Evolutionary conservation across 2,329 filamentous ascomycete species (phyloP).

Genomic region (Fusarium phyllophilum): DNA sequence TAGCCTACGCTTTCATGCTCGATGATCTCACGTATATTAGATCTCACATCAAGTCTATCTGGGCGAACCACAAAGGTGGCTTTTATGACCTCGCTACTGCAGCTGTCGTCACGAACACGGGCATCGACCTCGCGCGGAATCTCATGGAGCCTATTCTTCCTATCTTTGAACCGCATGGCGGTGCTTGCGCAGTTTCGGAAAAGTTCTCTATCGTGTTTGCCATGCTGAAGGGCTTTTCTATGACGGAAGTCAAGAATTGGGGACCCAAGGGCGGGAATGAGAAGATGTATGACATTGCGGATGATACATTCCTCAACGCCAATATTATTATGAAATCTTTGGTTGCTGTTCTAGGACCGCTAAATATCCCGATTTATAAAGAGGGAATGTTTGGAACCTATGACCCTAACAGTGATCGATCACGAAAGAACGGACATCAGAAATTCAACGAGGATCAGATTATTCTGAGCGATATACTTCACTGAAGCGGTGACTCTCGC

Average conservation of each 20-base stretch:
- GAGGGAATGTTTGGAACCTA: not conserved
- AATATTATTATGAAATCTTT: not conserved
- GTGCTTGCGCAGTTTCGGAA: not conserved
- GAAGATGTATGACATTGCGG: not conserved
- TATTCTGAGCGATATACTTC: not conserved
- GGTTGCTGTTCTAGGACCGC: not conserved
- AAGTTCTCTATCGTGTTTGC: not conserved
- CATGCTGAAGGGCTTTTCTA: not conserved
- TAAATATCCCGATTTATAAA: not conserved
- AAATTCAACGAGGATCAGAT: not conserved
- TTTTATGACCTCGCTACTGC: not conserved
- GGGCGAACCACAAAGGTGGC: not conserved
- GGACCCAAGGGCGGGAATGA: not conserved
- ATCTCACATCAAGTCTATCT: not conserved
- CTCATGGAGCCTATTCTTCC: not conserved
- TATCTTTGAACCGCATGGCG: not conserved
- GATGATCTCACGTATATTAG: constrained; percentile 35
- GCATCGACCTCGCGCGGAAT: not conserved
- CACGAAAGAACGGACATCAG: not conserved
- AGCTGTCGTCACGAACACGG: not conserved
- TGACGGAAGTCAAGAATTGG: not conserved
- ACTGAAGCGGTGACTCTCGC: not conserved
- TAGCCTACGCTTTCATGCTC: constrained; percentile 43
- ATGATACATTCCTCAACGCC: not conserved
- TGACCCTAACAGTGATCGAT: not conserved